Conservation (phyloP, 176 grass and related monocot species). For the Rhynchospora pubera region DNA sequence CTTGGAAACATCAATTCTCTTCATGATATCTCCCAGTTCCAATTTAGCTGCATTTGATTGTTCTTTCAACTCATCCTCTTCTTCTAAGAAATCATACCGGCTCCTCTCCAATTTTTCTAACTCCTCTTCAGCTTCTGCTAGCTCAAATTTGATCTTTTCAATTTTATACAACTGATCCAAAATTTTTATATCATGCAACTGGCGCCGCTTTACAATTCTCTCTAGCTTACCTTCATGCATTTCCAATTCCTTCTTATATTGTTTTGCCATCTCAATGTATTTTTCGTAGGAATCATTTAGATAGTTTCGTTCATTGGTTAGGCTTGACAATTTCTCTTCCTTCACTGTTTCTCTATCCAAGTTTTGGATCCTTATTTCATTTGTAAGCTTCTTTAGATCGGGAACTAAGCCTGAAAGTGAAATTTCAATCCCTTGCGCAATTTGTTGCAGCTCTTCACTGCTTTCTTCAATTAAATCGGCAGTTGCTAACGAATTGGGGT, state of each 20-base stretch:
- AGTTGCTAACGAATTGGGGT: slow-evolving; percentile 16
- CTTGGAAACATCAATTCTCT: slow-evolving; percentile 15
- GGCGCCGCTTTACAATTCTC: slow-evolving; percentile 17
- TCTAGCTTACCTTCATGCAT: slow-evolving; percentile 27
- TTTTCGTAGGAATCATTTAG: slow-evolving; percentile 12
- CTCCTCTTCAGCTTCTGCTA: slow-evolving; percentile 14
- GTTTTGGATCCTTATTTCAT: slow-evolving; percentile 28
- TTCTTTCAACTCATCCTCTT: slow-evolving; percentile 33
- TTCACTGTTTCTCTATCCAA: slow-evolving; percentile 22
- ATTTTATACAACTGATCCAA: slow-evolving; percentile 25
- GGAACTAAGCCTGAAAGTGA: slow-evolving; percentile 13
- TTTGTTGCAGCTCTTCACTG: slow-evolving; percentile 16
- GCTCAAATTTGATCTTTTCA: slow-evolving; percentile 26
- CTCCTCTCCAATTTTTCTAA: slow-evolving; percentile 18
- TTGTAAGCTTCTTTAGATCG: slow-evolving; percentile 19
- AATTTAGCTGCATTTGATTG: slow-evolving; percentile 17
- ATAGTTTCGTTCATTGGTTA: slow-evolving; percentile 13
- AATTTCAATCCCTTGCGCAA: slow-evolving; percentile 20
- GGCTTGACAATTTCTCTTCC: slow-evolving; percentile 12
- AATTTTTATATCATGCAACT: slow-evolving; percentile 28
- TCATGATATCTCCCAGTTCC: slow-evolving; percentile 8
- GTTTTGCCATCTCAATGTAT: slow-evolving; percentile 17
- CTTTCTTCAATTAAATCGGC: slow-evolving; percentile 22
- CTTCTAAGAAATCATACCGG: slow-evolving; percentile 14
- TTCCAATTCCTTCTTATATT: slow-evolving; percentile 21